A percentile compares a stretch with the other conserved stretches of the same genome.
Evolutionary conservation across 306 rosid species (phyloP).

Genomic region (Trifolium dubium): DNA sequence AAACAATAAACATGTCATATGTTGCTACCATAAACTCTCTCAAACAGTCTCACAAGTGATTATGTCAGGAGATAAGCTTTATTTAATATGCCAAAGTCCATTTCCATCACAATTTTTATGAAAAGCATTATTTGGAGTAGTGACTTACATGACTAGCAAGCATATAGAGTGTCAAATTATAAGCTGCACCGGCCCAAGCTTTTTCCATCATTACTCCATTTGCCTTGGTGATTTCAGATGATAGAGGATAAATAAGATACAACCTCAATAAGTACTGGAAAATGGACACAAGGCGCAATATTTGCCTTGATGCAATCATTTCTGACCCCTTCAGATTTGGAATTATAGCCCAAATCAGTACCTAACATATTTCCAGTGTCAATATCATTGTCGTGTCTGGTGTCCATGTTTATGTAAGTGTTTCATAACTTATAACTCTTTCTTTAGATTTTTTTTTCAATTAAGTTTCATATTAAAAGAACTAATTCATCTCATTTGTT

Average conservation of each 20-base stretch:
- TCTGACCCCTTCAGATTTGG: conserved; percentile 54
- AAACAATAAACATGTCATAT: not conserved
- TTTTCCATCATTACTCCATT: conserved; percentile 68
- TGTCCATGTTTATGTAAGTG: too few relatives aligned
- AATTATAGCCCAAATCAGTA: conserved; percentile 61
- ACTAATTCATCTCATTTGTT: too few relatives aligned
- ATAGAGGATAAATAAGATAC: conserved; percentile 61
- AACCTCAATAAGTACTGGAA: conserved; percentile 67
- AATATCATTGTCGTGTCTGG: too few relatives aligned
- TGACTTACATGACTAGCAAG: conserved; percentile 69
- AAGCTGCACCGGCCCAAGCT: conserved; percentile 75
- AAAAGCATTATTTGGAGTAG: not conserved
- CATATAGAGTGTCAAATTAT: conserved; percentile 63
- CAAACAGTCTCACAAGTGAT: not conserved
- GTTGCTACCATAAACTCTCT: not conserved
- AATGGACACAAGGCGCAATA: conserved; percentile 50
- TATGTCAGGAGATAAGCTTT: not conserved
- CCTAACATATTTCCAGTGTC: conserved; percentile 39
- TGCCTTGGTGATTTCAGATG: conserved; percentile 56
- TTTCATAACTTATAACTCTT: too few relatives aligned
- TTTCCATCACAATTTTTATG: not conserved
- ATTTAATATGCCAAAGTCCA: not conserved
- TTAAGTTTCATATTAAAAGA: too few relatives aligned
- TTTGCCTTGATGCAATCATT: conserved; percentile 55
- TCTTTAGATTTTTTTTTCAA: too few relatives aligned